Evolutionary conservation across 2,329 filamentous ascomycete species (phyloP), one percentile per base, ranked within the genome.

Genomic region (Fusarium dlaminii): DNA sequence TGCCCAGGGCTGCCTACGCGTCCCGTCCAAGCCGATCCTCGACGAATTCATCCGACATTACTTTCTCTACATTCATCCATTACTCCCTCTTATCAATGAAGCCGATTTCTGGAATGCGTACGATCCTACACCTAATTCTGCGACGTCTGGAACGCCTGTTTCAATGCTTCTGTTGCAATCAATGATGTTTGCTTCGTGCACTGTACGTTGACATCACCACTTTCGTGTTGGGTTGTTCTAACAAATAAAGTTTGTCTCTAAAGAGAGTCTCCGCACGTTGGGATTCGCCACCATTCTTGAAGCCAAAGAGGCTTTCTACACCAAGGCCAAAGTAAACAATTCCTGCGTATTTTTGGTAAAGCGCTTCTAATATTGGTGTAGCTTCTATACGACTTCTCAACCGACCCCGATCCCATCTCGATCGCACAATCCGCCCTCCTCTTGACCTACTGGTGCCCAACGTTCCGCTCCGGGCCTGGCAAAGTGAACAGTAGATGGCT

Each of bases 111-210:
- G 73, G 73, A 43, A 55, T 8, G 64, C 40, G 1, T 75, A 75
- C 5, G 73, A 75, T 9, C 55, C 70, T 7, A 37, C 22, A 11
- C 37, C 40, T 3, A 62, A 55, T 24, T 48, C 40, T n/a, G n/a
- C 14, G 11, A 45, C 43, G 5, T n/a, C 45, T 6, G 73, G 67
- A 3, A 61, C 61, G 9, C 73, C 67, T 1, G 69, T 75, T 13
- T 75, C 73, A 3, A 52, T 75, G 54, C 54, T 75, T 10, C 8
- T 75, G 4, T 2, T 75, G 10, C 73, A 75, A 30, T 73, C 73
- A 1, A 75, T 75, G 58, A 69, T 75, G 63, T 75, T 75, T 63
- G 73, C 70, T 27, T 66, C 73, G 3, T 75, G 67, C n/a, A 74
- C 73, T 13, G 73, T 75, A 64, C 6, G 73, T 72, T 24, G 14